Conservation (phyloP, 345 rosid genomes). For the Bretschneidera sinensis region DNA sequence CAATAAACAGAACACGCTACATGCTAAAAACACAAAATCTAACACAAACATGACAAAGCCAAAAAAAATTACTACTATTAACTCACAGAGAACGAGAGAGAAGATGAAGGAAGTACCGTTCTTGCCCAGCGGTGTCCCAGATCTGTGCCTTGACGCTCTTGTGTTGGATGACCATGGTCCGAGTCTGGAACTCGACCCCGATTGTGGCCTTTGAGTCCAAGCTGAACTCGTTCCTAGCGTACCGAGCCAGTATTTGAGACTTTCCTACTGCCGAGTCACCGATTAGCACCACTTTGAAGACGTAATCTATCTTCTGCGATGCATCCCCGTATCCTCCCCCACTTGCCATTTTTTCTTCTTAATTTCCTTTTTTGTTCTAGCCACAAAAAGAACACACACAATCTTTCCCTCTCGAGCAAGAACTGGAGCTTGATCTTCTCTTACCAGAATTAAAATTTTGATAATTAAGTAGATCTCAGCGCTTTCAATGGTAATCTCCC, state of each 20-base stretch:
- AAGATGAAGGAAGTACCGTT: constrained; percentile 34
- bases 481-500: too few species aligned
- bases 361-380: too few species aligned
- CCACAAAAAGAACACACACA: neutral
- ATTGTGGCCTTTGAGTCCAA: constrained; percentile 89
- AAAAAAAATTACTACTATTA: too few species aligned
- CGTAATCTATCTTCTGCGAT: constrained; percentile 65
- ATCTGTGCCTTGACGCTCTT: constrained; percentile 94
- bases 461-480: neutral
- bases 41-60: too few species aligned
- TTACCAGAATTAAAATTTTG: neutral
- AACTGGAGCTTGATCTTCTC: neutral
- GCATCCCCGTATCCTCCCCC: constrained; percentile 58
- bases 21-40: too few species aligned
- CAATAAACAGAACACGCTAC: neutral
- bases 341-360: constrained; percentile 40
- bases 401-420: neutral
- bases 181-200: constrained; percentile 93
- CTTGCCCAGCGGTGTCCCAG: constrained; percentile 99
- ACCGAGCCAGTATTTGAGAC: constrained; percentile 80
- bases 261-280: constrained; percentile 97
- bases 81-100: neutral
- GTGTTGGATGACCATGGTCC: constrained; percentile 59
- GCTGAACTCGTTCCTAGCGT: constrained; percentile 81
- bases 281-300: constrained; percentile 80